A percentile compares a stretch with the other conserved stretches of the same genome.
These are phyloP conservation scores for Rubia tinctorum DNA, from an alignment of 305 asterid species.

Conservation along the genomic window DNA sequence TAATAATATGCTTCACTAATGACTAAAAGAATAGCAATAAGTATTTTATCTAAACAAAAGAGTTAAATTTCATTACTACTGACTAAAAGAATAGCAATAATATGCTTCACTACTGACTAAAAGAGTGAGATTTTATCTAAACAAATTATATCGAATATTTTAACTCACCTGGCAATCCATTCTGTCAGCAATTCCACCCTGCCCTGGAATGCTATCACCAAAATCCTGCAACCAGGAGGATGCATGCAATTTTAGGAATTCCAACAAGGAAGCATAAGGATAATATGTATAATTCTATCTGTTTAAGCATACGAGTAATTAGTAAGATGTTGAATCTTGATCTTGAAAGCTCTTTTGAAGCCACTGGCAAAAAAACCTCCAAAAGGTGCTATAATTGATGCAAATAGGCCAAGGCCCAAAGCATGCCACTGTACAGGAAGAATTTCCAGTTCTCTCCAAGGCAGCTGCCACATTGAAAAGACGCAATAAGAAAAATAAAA, in stretches of 20 bases:
- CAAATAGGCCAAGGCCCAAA: conserved; percentile 77
- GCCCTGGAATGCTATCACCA: conserved; percentile 99
- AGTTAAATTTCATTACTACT: too few relatives aligned
- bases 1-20: too few relatives aligned
- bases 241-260: conserved; percentile 4
- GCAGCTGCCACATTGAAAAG: conserved; percentile 47
- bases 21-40: too few relatives aligned
- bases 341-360: conserved; percentile 94
- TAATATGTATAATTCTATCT: conserved; percentile 10
- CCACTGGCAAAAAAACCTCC: conserved; percentile 99
- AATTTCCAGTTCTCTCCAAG: conserved; percentile 71
- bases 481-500: neutral
- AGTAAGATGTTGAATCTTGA: conserved; percentile 44
- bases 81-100: too few relatives aligned
- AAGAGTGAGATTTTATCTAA: neutral
- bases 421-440: conserved; percentile 99
- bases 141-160: neutral
- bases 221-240: conserved; percentile 58
- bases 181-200: conserved; percentile 97
- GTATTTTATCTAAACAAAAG: too few relatives aligned
- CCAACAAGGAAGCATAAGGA: conserved; percentile 6
- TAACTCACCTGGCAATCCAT: conserved; percentile 95
- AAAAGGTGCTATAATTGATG: conserved; percentile 96
- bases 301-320: neutral
- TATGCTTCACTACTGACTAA: neutral